Evolutionary conservation across 495 filamentous ascomycete species (phyloP).

Genomic region (Xylaria sp.): DNA sequence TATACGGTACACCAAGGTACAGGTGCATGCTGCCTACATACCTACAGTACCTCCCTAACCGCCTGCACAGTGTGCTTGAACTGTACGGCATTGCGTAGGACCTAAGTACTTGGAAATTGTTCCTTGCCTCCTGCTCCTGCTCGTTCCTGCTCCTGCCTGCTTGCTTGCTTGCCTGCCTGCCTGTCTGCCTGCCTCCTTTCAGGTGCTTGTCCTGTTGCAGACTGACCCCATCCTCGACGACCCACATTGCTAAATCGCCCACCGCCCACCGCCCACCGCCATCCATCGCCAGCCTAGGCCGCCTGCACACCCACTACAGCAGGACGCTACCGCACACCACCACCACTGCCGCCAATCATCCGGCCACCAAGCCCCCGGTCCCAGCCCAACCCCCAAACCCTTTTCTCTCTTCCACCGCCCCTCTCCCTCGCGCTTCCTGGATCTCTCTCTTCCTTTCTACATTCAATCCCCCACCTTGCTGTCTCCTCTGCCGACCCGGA

Average conservation of each 20-base stretch:
- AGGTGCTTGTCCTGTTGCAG: constrained; percentile 36
- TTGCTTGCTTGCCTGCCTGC: constrained; percentile 11
- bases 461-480: constrained; percentile 24
- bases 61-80: constrained; percentile 9
- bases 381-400: constrained; percentile 34
- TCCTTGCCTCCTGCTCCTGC: too few relatives aligned
- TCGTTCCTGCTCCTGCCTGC: too few relatives aligned
- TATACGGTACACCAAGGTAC: not conserved
- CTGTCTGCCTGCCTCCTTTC: constrained; percentile 21
- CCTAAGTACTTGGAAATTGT: constrained; percentile 16
- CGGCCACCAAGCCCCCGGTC: constrained; percentile 15
- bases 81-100: constrained; percentile 12
- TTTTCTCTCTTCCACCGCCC: constrained; percentile 45
- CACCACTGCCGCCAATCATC: constrained; percentile 20
- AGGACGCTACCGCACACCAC: constrained; percentile 22
- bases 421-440: constrained; percentile 33
- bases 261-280: constrained; percentile 13
- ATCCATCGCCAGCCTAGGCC: constrained; percentile 19
- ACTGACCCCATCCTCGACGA: constrained; percentile 34
- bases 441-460: constrained; percentile 33
- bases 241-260: constrained; percentile 27
- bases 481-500: constrained; percentile 30
- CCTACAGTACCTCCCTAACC: not conserved
- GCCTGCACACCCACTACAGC: constrained; percentile 18
- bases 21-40: not conserved